Percentiles rank a stretch among this genome's conserved stretches.
phyloP scores from a whole-genome alignment of 257 asterid species.

The Schizonepeta tenuifolia region DNA sequence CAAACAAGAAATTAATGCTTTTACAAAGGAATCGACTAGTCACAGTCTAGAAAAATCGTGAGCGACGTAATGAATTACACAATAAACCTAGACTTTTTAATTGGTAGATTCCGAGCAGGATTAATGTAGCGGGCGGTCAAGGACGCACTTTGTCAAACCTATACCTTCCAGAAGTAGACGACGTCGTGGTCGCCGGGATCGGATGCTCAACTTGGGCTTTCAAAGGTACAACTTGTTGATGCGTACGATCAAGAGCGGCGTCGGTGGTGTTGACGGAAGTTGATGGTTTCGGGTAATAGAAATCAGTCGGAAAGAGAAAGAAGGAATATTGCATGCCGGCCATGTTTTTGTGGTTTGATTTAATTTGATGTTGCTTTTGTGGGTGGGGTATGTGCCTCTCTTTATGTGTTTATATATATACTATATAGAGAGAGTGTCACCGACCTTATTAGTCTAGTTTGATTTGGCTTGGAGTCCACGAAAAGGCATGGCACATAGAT shows the following conservation, averaged over 20 bases:
- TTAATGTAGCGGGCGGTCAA: not conserved
- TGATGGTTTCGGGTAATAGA: conserved; percentile 49
- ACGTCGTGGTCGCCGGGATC: not conserved
- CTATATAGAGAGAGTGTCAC: not conserved
- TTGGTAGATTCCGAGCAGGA: not conserved
- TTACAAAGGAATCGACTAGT: not conserved
- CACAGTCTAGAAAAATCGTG: not conserved
- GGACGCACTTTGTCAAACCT: conserved; percentile 16
- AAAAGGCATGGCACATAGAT: conserved; percentile 7
- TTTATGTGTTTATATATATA: not conserved
- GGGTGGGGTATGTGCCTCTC: not conserved
- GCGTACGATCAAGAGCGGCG: not conserved
- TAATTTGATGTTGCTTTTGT: too few relatives aligned
- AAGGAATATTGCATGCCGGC: conserved; percentile 62
- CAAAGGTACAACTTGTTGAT: not conserved
- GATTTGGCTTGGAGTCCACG: conserved; percentile 32
- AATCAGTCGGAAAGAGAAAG: conserved; percentile 73
- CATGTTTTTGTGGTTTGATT: conserved; percentile 22
- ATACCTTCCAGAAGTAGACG: not conserved
- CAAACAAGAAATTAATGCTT: not conserved
- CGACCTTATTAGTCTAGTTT: not conserved
- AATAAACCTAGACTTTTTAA: not conserved
- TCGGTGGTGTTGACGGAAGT: not conserved
- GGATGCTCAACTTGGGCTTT: not conserved
- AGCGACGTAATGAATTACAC: not conserved